phyloP scores from a whole-genome alignment of 2,329 filamentous ascomycete genomes.

The Cladophialophora carrionii region DNA sequence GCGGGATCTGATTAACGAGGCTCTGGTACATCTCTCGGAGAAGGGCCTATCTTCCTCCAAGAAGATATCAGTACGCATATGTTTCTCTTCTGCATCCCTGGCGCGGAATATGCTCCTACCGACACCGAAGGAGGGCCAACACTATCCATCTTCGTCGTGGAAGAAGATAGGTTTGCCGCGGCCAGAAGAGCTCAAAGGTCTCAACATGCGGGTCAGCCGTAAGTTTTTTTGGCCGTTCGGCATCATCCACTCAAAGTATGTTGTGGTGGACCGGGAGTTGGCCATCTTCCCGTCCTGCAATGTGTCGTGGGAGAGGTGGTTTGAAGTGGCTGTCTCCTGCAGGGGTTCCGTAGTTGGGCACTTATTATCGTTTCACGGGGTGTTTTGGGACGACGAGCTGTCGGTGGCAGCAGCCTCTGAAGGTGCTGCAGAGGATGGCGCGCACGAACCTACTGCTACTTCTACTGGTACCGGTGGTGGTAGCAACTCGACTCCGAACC shows the following conservation, averaged over 20 bases:
- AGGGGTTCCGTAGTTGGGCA: constrained; percentile 63
- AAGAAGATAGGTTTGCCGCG: constrained; percentile 66
- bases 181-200: constrained; percentile 57
- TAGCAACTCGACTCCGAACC: not conserved
- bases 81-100: constrained; percentile 73
- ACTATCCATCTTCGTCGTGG: constrained; percentile 66
- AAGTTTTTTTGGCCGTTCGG: constrained; percentile 79
- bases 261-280: constrained; percentile 68
- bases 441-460: not conserved
- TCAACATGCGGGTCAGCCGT: constrained; percentile 73
- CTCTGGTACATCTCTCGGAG: constrained; percentile 63
- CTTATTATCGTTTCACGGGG: constrained; percentile 68
- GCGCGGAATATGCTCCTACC: constrained; percentile 77
- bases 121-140: constrained; percentile 62
- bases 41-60: constrained; percentile 45
- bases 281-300: constrained; percentile 80
- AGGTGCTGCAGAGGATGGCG: not conserved
- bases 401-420: constrained; percentile 5
- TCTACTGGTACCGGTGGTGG: not conserved
- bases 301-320: constrained; percentile 85
- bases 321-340: constrained; percentile 74
- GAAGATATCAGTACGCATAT: constrained; percentile 67
- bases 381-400: constrained; percentile 63
- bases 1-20: constrained; percentile 59
- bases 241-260: constrained; percentile 86